phyloP scores from a whole-genome alignment of 2,329 filamentous ascomycete genomes.

The Aspergillus terreus region DNA sequence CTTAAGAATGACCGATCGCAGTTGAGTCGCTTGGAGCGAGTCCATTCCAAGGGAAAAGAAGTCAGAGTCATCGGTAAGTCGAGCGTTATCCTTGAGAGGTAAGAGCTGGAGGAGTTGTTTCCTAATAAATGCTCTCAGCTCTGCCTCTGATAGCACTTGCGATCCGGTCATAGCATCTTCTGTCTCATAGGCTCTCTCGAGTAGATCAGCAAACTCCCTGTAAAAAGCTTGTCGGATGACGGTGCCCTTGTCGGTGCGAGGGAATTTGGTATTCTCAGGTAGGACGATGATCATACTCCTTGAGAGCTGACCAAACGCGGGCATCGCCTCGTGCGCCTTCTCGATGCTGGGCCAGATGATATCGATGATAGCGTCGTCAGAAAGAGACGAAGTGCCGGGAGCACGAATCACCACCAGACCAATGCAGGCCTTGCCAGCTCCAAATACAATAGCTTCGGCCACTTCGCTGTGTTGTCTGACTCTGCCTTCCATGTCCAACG shows the following conservation, averaged over 20 bases:
- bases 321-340: constrained; percentile 48
- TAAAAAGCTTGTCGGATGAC: constrained; percentile 52
- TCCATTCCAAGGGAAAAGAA: constrained; percentile 59
- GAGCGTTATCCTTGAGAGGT: constrained; percentile 13
- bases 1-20: constrained; percentile 50
- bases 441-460: constrained; percentile 57
- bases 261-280: constrained; percentile 43
- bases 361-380: constrained; percentile 46
- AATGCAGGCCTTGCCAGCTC: constrained; percentile 50
- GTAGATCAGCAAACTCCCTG: constrained; percentile 43
- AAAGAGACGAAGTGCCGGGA: constrained; percentile 40
- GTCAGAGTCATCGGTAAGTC: constrained; percentile 44
- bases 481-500: constrained; percentile 50
- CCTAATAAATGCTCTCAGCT: constrained; percentile 34
- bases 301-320: constrained; percentile 52
- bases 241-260: constrained; percentile 55
- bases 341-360: constrained; percentile 50
- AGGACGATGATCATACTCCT: constrained; percentile 53
- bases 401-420: constrained; percentile 54
- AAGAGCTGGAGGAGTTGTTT: constrained; percentile 26
- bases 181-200: constrained; percentile 42
- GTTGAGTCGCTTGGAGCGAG: constrained; percentile 55
- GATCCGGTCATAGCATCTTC: constrained; percentile 20
- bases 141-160: constrained; percentile 19
- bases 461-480: constrained; percentile 53